Evolutionary conservation across 1,284 basidiomycete genomes (phyloP), one percentile per base, ranked within the genome.

Genomic region (Austroboletus sp.): DNA sequence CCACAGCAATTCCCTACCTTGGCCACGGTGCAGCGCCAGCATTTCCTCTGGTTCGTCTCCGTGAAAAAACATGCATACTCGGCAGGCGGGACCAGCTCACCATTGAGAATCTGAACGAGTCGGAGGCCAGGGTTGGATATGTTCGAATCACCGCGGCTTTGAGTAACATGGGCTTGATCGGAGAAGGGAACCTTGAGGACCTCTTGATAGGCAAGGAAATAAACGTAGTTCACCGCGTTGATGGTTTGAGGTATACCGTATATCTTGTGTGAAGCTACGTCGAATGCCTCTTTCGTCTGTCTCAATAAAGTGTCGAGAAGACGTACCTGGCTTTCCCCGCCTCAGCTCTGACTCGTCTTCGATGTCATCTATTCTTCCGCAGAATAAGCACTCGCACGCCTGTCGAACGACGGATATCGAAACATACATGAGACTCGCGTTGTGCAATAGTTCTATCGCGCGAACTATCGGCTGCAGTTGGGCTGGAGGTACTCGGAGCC

Each of bases 371-470:
- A 91, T 79, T 38, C 85, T 88, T 55, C 5, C 13, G 40, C 3
- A 42, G 37, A 0, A 19, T 58, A 2, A 51, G 40, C 2, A 8
- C 7, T 4, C 3, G 33, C 7, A 21, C 21, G 4, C 21, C 21
- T 21, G 21, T 21, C 21, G 21, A 21, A 6, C 6, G 19, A 31
- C 7, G 30, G 26, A 17, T 12, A 27, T 5, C 0, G 5, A 6
- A 1, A 40, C 5, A 41, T 44, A 63, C 60, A 62, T 36, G 32
- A 99, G 71, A 63, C 89, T 94, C 2, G 93, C 91, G 43, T 85
- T 92, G 61, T 99, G 95, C 33, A 99, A 75, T 82, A 94, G 92
- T 53, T 82, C 82, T 32, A 97, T 85, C 17, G 97, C 78, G 45
- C 75, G 75, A 16, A 82, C 74, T 53, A 98, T 91, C 29, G 84